Evolutionary conservation across 345 rosid species (phyloP).

Genomic region (Durio zibethinus): DNA sequence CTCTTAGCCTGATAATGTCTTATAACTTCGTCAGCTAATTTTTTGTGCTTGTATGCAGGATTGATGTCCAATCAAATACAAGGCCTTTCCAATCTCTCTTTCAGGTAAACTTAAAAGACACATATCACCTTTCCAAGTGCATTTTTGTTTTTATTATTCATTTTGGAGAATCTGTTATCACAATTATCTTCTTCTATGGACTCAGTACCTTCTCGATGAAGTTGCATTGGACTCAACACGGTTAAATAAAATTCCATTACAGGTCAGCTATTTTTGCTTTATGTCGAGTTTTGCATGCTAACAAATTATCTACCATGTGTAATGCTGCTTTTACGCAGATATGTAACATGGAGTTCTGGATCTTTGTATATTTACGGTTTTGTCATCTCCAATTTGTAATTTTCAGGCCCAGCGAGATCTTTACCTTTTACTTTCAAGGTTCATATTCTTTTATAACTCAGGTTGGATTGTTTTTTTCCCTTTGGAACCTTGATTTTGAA

Average conservation of each 20-base stretch:
- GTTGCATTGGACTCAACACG: constrained; percentile 63
- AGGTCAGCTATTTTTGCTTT: constrained; percentile 41
- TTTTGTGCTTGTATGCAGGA: constrained; percentile 46
- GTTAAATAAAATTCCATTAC: constrained; percentile 69
- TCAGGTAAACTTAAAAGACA: constrained; percentile 34
- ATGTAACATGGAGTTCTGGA: background rate
- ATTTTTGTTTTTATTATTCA: background rate
- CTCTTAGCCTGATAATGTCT: background rate
- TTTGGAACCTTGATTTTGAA: background rate
- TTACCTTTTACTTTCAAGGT: constrained; percentile 75
- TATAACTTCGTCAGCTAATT: background rate
- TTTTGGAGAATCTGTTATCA: background rate
- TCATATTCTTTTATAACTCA: constrained; percentile 78
- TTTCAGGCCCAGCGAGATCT: constrained; percentile 85
- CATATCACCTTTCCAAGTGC: background rate
- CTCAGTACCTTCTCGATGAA: constrained; percentile 84
- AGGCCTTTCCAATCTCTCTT: constrained; percentile 77
- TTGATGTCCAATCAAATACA: constrained; percentile 84
- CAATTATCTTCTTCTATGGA: constrained; percentile 2
- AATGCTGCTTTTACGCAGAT: background rate
- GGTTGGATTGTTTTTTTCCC: constrained; percentile 35
- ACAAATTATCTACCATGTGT: background rate
- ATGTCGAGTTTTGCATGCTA: background rate
- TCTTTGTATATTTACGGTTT: background rate
- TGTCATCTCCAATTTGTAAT: background rate